Evolutionary conservation across 495 filamentous ascomycete species (phyloP), one percentile per base, ranked within the genome.

Genomic region (Cercophora sp.): DNA sequence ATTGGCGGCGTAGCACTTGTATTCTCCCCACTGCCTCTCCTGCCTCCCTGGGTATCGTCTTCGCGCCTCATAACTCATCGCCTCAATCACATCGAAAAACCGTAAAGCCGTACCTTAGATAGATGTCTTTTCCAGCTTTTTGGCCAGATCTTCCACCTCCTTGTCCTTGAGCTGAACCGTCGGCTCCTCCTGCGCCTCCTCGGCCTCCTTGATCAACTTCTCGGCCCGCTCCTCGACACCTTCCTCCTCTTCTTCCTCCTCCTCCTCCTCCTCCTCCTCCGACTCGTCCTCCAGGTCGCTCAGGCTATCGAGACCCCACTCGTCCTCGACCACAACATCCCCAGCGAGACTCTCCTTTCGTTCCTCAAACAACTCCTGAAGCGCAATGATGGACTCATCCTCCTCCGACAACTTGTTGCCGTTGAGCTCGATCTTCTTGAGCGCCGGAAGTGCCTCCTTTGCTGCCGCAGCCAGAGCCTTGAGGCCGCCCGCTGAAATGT

Each of bases 331-430:
- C 22, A 82, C 66, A 20, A 84, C 64, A 25, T 82, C 77, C 23
- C 77, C 80, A 13, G 72, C 79, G 49, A 83, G 72, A 53, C 81
- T 74, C 57, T 85, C 82, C 68, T 87, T 84, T 27, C 76, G 75
- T 44, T 75, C 71, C 48, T 82, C 79, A 36, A 82, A 59, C 2
- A 82, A 67, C 22, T 74, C 72, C 44, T 73, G 70, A 4, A 83
- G 65, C 11, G 59, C 57, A 18, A 74, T 52, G 47, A 85, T 78
- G 37, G 77, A 76, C 24, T 77, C 67, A 56, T 96, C 92, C 1
- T 94, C 91, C 66, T 96, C 91, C 6, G 76, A 75, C 59, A 98
- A 96, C 60, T 87, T 91, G 74, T 98, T 98, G 32, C 93, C 93
- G 67, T 98, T 97, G 54, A 98, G 73, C 67, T 98, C 93, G 52